phyloP scores from a whole-genome alignment of 257 asterid genomes.

The Nicotiana undulata region DNA sequence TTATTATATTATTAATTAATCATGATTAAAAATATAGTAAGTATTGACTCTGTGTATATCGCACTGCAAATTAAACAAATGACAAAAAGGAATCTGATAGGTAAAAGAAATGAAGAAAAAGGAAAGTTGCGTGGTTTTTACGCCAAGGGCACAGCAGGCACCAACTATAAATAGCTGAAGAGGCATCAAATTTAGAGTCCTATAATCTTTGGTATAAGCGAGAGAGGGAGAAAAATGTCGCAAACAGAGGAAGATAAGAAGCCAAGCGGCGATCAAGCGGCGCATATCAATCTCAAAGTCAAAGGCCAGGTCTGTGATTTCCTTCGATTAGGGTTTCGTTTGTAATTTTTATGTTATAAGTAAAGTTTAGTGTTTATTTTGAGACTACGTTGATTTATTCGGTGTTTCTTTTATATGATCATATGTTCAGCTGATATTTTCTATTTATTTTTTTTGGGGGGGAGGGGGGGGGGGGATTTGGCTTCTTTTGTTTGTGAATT shows the following conservation, averaged over 20 bases:
- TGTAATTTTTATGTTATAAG: not conserved
- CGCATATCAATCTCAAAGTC: constrained; percentile 40
- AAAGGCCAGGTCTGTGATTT: constrained; percentile 26
- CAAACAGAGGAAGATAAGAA: constrained; percentile 36
- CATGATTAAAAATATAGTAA: too few species aligned
- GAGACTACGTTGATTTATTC: not conserved
- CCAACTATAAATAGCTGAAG: not conserved
- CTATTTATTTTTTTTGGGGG: too few species aligned
- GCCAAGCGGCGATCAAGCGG: constrained; percentile 30
- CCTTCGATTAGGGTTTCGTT: too few species aligned
- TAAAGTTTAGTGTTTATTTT: not conserved
- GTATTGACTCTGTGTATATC: too few species aligned
- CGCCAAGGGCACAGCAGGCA: not conserved
- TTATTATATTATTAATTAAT: too few species aligned
- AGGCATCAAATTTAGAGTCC: not conserved
- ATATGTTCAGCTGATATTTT: too few species aligned
- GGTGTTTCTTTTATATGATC: too few species aligned
- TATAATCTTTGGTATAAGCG: not conserved
- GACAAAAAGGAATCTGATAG: not conserved
- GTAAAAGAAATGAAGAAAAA: not conserved
- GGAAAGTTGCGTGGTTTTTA: not conserved
- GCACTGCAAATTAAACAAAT: not conserved
- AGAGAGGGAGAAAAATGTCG: constrained; percentile 14
- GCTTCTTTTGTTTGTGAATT: too few species aligned
- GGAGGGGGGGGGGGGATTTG: too few species aligned